Base-by-base conservation (phyloP, 2,329 filamentous ascomycete genomes). In the Calonectria honghensis region DNA sequence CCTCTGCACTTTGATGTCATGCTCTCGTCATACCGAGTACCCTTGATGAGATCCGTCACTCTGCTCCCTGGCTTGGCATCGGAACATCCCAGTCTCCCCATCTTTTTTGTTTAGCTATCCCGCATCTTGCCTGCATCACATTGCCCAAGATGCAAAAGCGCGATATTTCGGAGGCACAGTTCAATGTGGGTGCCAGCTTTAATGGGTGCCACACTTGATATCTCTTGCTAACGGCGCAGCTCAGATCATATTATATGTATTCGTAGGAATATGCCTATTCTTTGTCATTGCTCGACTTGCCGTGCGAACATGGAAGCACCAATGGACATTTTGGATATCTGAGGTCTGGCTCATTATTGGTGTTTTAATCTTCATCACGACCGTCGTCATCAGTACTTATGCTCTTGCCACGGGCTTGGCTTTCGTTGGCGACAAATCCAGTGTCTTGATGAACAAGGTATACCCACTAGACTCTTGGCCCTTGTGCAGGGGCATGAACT, bases 251-350 rank as follows among this genome's bases (percentile, higher is more conserved):
- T 6, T 18, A 6, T 63, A 16, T 16, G 20, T 11, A 9, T 41
- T 63, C n/a, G 57, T 63, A 20, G 57, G n/a, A 20, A 63, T 63
- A 63, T 63, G 57, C 24, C 5, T 63, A 10, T 63, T 63, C n/a
- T 63, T 63, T 10, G 57, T 41, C 57, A 29, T 63, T 27, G 57
- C 57, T 7, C 57, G 57, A 11, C 57, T 63, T 63, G 35, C 35
- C 39, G 35, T 63, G 35, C 57, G 57, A 4, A 63, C 57, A 29
- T 63, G 57, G 57, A 41, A 63, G 37, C 57, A 41, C 57, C 37
- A 41, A 16, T 63, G 57, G 57, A 18, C 20, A 6, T 63, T 41
- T 10, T 63, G 57, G 57, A 5, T 63, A 29, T 63, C 57, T 4
- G 57, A 63, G 27, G 35, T 63, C n/a, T 63, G 57, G 57, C 57